Evolutionary conservation across 2,329 filamentous ascomycete genomes (phyloP).

Genomic region (Fusarium fujikuroi): DNA sequence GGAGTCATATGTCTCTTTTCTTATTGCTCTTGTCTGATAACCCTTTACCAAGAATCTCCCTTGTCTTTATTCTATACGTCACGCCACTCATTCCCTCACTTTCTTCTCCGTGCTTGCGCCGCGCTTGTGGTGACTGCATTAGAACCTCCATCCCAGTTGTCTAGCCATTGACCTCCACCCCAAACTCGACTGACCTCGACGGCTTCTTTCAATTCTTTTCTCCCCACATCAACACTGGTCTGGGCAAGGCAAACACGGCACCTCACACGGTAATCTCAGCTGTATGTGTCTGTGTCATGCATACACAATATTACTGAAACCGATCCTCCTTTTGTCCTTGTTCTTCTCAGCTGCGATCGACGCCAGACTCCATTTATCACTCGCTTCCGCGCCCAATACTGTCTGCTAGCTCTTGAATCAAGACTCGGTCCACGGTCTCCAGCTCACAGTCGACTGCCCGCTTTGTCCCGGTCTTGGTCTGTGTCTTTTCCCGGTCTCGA

Average conservation of each 20-base stretch:
- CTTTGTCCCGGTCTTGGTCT: constrained; percentile 39
- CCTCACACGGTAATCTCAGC: constrained; percentile 40
- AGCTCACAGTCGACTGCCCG: constrained; percentile 7
- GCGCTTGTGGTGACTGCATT: constrained; percentile 33
- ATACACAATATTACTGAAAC: constrained; percentile 31
- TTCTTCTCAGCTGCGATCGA: constrained; percentile 24
- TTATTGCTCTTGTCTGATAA: constrained; percentile 2
- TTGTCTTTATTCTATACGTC: constrained; percentile 14
- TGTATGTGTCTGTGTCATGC: constrained; percentile 35
- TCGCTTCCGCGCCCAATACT: constrained; percentile 22
- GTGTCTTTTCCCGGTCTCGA: constrained; percentile 29
- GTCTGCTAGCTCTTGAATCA: constrained; percentile 9
- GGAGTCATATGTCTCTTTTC: not conserved
- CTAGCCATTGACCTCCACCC: constrained; percentile 22
- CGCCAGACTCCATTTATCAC: constrained; percentile 7
- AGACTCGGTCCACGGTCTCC: constrained; percentile 27
- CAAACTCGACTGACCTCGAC: constrained; percentile 27
- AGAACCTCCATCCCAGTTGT: constrained; percentile 31
- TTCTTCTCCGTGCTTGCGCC: constrained; percentile 24
- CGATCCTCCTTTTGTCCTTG: constrained; percentile 20
- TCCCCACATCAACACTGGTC: constrained; percentile 32
- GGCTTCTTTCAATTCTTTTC: constrained; percentile 29
- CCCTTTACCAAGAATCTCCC: constrained; percentile 5
- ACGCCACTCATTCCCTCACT: constrained; percentile 31
- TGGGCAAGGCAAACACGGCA: constrained; percentile 24